Evolutionary conservation across 2,329 filamentous ascomycete genomes (phyloP), one percentile per base, ranked within the genome.

Genomic region (Elsinoe necatrix): DNA sequence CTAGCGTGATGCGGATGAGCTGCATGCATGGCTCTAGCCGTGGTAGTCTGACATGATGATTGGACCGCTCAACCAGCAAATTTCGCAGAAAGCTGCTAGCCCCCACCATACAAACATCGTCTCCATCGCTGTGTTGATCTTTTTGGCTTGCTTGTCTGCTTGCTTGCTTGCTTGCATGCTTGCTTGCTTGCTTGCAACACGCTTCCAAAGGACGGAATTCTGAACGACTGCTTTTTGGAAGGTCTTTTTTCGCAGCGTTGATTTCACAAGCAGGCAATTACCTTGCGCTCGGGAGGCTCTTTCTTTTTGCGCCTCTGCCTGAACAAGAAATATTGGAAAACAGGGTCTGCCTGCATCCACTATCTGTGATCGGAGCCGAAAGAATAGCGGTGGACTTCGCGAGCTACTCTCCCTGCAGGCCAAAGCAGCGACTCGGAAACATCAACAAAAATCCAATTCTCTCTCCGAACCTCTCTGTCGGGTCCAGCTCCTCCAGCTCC

Each of bases 21-120:
- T 52, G 48, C 48, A 52, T 52, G 48, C 48, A 52, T 39, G 31
- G 48, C 34, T 31, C 48, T 35, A 39, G 48, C 48, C 34, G 34
- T 37, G 34, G 20, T 35, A 31, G 11, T 14, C 20, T 20, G 16
- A 21, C 48, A 39, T 25, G 20, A 4, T 52, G 48, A 52, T 52
- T 52, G 48, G 48, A 25, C 31, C 48, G 48, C 20, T 39, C 29
- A 25, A 39, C 29, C 48, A 35, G 48, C 48, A 52, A 52, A 52
- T 52, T 52, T 52, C 48, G 48, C 34, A 39, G 16, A 18, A n/a
- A 18, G 23, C 21, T 52, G 48, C 48, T 52, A 52, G 48, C 25
- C 34, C 48, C 48, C 48, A 52, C 48, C 48, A 52, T 52, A 52
- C 48, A 52, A 52, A 52, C 48, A 52, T 34, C 14, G 29, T 14